A percentile compares a stretch with the other conserved stretches of the same genome.
Evolutionary conservation across 805 yeast species (phyloP).

Genomic region (Wickerhamomyces strasburgensis): DNA sequence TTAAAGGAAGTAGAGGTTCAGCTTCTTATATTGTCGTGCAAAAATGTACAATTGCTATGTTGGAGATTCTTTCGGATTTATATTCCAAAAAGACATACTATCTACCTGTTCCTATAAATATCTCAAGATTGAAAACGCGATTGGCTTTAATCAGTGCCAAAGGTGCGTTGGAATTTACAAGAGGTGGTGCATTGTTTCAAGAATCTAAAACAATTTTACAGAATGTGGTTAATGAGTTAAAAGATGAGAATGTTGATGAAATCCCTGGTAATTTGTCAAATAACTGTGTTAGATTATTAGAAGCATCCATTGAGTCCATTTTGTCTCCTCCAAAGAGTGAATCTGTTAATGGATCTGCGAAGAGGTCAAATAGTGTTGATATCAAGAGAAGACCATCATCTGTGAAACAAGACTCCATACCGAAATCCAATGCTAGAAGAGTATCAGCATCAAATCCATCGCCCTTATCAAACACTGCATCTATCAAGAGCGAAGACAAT

Average conservation of each 20-base stretch:
- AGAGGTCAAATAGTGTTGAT: constrained; percentile 9
- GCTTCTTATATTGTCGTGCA: constrained; percentile 64
- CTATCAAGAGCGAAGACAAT: constrained; percentile 1
- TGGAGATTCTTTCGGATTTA: constrained; percentile 44
- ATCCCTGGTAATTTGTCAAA: constrained; percentile 59
- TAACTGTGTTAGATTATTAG: constrained; percentile 51
- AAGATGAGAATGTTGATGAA: constrained; percentile 35
- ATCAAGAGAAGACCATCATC: constrained; percentile 12
- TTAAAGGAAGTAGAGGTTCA: constrained; percentile 31
- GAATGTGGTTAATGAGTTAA: constrained; percentile 45
- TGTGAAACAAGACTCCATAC: constrained; percentile 1
- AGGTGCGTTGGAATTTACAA: constrained; percentile 75
- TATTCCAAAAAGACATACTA: constrained; percentile 36
- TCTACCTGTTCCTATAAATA: constrained; percentile 60
- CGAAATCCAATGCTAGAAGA: neutral
- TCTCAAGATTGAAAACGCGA: constrained; percentile 58
- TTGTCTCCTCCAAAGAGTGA: constrained; percentile 43
- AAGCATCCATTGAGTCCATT: constrained; percentile 56
- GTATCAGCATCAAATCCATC: constrained; percentile 8
- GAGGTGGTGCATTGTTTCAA: constrained; percentile 76
- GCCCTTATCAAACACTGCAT: constrained; percentile 11
- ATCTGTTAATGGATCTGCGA: neutral
- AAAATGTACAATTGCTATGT: constrained; percentile 58
- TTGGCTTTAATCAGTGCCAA: constrained; percentile 62
- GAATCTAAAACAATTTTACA: constrained; percentile 57